Base-by-base conservation (phyloP, 1,284 basidiomycete genomes). In the Cryptococcus hybrid region DNA sequence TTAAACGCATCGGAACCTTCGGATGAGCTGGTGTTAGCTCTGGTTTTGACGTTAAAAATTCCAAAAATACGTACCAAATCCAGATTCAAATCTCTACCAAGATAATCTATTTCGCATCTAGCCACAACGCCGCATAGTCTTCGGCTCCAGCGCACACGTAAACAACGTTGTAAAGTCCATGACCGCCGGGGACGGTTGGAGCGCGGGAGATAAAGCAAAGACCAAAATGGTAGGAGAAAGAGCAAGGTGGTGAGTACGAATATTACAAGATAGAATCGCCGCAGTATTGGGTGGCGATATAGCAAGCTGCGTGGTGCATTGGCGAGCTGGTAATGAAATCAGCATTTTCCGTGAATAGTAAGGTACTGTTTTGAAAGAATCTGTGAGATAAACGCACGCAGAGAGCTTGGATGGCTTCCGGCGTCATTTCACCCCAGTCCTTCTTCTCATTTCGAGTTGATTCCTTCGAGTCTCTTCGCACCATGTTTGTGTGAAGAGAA, bases 51-150 rank as follows among this genome's bases (percentile, higher is more conserved):
- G 24, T 24, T 24, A 24, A 24, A 24, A 47, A 15, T 18, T 7
- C 43, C 43, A 7, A 18, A 15, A 13, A 0, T 5, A 63, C 69
- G 56, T 55, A 73, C 73, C 44, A 68, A 37, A 35, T 68, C 64
- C 12, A 57, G 34, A 30, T 43, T 55, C n/a, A 72, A 54, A 55
- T 74, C 67, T 7, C 71, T 52, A 3, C 74, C 74, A 0, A 74
- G 64, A 52, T 72, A 71, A 54, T 76, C 74, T 9, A 76, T 65
- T 59, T 76, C 73, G 54, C 74, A 76, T 15, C 66, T 49, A 2
- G 73, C 74, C 1, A 76, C 69, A 8, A 76, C 45, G 0, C 54
- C 68, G 37, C 73, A 74, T 3, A 74, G 39, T 7, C 66, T 53
- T 30, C 71, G 44, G 7, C 60, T 63, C 66, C 69, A 74, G 30